Conservation (phyloP, 306 rosid genomes). For the Adenanthera pavonina region DNA sequence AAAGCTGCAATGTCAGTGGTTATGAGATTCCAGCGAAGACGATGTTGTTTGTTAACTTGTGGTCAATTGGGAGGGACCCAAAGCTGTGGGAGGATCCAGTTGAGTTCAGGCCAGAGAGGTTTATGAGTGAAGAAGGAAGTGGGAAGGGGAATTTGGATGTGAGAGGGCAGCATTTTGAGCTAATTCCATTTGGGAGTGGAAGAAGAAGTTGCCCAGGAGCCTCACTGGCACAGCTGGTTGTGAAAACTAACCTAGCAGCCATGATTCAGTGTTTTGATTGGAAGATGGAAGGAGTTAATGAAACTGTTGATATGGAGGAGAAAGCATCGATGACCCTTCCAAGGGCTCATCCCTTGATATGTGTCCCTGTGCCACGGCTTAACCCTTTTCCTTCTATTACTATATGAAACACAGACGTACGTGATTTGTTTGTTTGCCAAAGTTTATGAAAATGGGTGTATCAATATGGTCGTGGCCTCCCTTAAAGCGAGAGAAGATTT, state of each 20-base stretch:
- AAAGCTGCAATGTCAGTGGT: conserved; percentile 44
- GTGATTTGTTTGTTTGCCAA: too few relatives aligned
- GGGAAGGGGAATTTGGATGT: conserved; percentile 46
- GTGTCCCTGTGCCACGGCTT: conserved; percentile 44
- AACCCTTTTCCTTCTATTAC: conserved; percentile 37
- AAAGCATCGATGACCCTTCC: conserved; percentile 51
- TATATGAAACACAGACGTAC: not conserved
- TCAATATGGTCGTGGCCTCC: not conserved
- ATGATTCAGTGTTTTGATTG: conserved; percentile 70
- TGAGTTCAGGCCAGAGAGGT: conserved; percentile 72
- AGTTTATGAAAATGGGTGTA: not conserved
- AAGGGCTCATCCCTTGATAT: conserved; percentile 52
- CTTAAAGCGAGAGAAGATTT: too few relatives aligned
- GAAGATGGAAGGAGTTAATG: conserved; percentile 39
- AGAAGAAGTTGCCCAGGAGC: conserved; percentile 68
- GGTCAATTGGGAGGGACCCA: conserved; percentile 74
- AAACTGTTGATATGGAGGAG: conserved; percentile 51
- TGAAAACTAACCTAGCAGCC: conserved; percentile 51
- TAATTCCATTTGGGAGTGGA: conserved; percentile 66
- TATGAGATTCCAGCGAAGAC: conserved; percentile 67
- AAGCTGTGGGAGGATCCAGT: conserved; percentile 62
- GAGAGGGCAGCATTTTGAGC: conserved; percentile 58
- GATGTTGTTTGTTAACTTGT: conserved; percentile 53
- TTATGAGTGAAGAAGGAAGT: conserved; percentile 37
- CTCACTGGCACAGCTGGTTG: conserved; percentile 51